Evolutionary conservation across 140 eudicot genomes (phyloP).

Genomic region (Senecio squalidus): DNA sequence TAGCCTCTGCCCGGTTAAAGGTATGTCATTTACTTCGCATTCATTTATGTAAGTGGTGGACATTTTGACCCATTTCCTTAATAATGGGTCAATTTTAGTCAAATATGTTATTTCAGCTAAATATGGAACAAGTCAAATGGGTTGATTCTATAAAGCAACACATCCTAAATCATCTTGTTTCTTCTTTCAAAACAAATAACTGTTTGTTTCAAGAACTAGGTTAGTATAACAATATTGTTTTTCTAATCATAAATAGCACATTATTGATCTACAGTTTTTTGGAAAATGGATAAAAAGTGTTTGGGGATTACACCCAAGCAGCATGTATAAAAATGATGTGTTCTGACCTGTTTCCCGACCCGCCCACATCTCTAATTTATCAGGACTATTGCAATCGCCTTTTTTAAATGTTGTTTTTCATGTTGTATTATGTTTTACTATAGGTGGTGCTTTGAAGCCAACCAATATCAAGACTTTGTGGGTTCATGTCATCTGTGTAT

Average conservation of each 20-base stretch:
- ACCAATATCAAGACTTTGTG: constrained; percentile 72
- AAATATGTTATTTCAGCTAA: neutral
- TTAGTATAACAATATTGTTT: neutral
- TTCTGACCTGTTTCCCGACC: neutral
- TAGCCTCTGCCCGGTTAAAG: constrained; percentile 94
- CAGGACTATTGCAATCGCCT: neutral
- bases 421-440: constrained; percentile 10
- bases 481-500: constrained; percentile 94
- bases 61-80: neutral
- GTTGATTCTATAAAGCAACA: neutral
- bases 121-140: neutral
- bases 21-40: constrained; percentile 27
- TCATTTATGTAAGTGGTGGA: neutral
- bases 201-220: neutral
- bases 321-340: too few species aligned
- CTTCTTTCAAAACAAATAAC: too few species aligned
- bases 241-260: neutral
- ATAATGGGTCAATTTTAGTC: neutral
- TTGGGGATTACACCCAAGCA: too few species aligned
- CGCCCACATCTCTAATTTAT: neutral
- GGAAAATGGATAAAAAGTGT: neutral
- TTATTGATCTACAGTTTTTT: neutral
- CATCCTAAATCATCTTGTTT: neutral
- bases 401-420: neutral
- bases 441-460: constrained; percentile 94